Evolutionary conservation across 1,284 basidiomycete species (phyloP).

Genomic region (Moesziomyces aphidis): DNA sequence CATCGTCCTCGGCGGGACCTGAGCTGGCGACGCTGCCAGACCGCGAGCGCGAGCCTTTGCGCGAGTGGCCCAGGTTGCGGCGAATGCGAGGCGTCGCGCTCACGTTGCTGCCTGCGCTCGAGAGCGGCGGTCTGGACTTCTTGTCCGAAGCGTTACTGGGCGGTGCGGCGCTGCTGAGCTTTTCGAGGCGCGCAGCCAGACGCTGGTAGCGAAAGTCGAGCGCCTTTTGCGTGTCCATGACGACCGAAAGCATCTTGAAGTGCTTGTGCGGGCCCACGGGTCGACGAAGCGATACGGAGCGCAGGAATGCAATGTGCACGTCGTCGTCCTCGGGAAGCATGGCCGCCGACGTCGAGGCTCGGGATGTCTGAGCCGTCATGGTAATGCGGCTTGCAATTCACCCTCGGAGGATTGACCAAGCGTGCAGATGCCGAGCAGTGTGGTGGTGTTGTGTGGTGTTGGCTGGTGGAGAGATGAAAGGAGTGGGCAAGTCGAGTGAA

Average conservation of each 20-base stretch:
- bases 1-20: constrained; percentile 26
- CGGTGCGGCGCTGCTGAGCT: constrained; percentile 33
- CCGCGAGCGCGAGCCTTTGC: constrained; percentile 39
- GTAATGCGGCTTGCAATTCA: background rate
- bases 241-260: constrained; percentile 56
- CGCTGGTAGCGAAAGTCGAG: constrained; percentile 29
- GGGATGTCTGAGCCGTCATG: constrained; percentile 16
- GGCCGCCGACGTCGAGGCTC: constrained; percentile 17
- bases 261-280: constrained; percentile 61
- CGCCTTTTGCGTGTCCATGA: constrained; percentile 45
- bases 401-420: background rate
- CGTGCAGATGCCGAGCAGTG: background rate
- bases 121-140: constrained; percentile 19
- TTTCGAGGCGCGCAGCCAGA: constrained; percentile 31
- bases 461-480: no score
- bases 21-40: constrained; percentile 44
- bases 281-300: constrained; percentile 49
- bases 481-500: no score
- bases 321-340: constrained; percentile 34
- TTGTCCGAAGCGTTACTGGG: constrained; percentile 29
- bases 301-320: constrained; percentile 55
- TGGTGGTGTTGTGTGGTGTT: background rate
- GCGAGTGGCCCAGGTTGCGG: constrained; percentile 5
- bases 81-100: constrained; percentile 19
- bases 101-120: constrained; percentile 9